A percentile compares a stretch with the other conserved stretches of the same genome.
phyloP scores from a whole-genome alignment of 495 filamentous ascomycete genomes.

The Beverwykella pulmonaria region DNA sequence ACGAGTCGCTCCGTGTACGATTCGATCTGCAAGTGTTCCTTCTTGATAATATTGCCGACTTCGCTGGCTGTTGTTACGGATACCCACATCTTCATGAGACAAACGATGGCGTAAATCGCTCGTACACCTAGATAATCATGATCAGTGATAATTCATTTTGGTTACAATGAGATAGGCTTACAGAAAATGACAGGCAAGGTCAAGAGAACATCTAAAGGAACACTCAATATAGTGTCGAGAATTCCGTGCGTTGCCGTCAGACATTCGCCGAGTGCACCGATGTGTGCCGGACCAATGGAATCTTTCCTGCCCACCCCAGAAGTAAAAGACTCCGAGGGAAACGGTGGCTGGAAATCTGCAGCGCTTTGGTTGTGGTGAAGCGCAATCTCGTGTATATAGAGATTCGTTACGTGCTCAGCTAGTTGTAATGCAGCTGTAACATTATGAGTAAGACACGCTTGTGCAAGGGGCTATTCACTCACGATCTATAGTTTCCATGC shows the following conservation, averaged over 20 bases:
- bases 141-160: slow-evolving; percentile 3
- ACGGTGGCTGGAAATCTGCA: slow-evolving; percentile 57
- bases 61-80: slow-evolving; percentile 69
- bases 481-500: slow-evolving; percentile 38
- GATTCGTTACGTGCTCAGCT: slow-evolving; percentile 64
- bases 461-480: not conserved
- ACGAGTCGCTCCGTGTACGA: slow-evolving; percentile 71
- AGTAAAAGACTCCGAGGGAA: slow-evolving; percentile 21
- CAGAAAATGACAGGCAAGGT: slow-evolving; percentile 75
- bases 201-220: slow-evolving; percentile 64
- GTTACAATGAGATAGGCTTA: slow-evolving; percentile 22
- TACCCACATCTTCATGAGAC: slow-evolving; percentile 86
- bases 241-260: slow-evolving; percentile 72
- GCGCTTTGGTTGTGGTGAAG: slow-evolving; percentile 71
- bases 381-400: slow-evolving; percentile 88
- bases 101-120: slow-evolving; percentile 78
- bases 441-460: slow-evolving; percentile 10
- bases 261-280: slow-evolving; percentile 72
- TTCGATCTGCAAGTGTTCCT: slow-evolving; percentile 73
- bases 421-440: slow-evolving; percentile 59
- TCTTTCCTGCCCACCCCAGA: slow-evolving; percentile 27
- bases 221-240: slow-evolving; percentile 66
- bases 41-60: slow-evolving; percentile 75
- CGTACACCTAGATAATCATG: slow-evolving; percentile 61
- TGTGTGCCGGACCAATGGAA: slow-evolving; percentile 55